Percentiles rank a stretch among this genome's conserved stretches.
Evolutionary conservation across 495 filamentous ascomycete genomes (phyloP).

Genomic region (Gamarada debralockiae): DNA sequence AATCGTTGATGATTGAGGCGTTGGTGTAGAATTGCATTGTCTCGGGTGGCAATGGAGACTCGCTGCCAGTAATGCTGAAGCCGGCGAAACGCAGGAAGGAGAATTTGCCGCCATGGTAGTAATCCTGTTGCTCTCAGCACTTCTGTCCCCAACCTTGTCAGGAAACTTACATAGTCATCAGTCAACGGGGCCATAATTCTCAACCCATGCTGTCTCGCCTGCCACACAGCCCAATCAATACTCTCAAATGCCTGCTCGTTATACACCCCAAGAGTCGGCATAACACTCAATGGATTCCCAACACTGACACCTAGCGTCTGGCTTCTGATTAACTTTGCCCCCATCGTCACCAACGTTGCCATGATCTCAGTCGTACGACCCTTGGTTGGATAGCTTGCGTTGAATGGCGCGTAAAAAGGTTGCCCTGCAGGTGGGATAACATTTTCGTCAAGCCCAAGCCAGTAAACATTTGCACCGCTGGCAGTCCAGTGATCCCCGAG

Average conservation of each 20-base stretch:
- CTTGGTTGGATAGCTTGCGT: slow-evolving; percentile 49
- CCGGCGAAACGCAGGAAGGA: slow-evolving; percentile 50
- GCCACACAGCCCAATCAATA: slow-evolving; percentile 52
- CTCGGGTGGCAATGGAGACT: slow-evolving; percentile 32
- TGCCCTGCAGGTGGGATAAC: slow-evolving; percentile 43
- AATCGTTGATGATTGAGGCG: slow-evolving; percentile 36
- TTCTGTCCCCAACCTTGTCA: background rate
- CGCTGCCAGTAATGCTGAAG: slow-evolving; percentile 39
- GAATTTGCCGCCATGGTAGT: slow-evolving; percentile 57
- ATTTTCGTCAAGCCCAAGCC: slow-evolving; percentile 56
- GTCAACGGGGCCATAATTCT: slow-evolving; percentile 45
- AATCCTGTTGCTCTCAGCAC: slow-evolving; percentile 34
- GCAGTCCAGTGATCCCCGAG: slow-evolving; percentile 43
- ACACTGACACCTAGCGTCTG: slow-evolving; percentile 51
- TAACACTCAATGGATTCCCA: slow-evolving; percentile 48
- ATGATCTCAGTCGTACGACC: slow-evolving; percentile 51
- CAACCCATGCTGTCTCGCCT: slow-evolving; percentile 47
- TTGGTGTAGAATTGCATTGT: slow-evolving; percentile 53
- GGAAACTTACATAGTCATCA: slow-evolving; percentile 38
- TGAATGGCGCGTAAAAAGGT: slow-evolving; percentile 44
- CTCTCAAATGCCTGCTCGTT: slow-evolving; percentile 46
- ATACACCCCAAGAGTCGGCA: slow-evolving; percentile 38
- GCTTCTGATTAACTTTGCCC: slow-evolving; percentile 46
- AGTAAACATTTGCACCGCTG: slow-evolving; percentile 52
- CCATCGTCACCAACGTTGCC: slow-evolving; percentile 45